Evolutionary conservation across 139 green algal species (phyloP), one percentile per base, ranked within the genome.

Genomic region (Desmodesmus armatus): DNA sequence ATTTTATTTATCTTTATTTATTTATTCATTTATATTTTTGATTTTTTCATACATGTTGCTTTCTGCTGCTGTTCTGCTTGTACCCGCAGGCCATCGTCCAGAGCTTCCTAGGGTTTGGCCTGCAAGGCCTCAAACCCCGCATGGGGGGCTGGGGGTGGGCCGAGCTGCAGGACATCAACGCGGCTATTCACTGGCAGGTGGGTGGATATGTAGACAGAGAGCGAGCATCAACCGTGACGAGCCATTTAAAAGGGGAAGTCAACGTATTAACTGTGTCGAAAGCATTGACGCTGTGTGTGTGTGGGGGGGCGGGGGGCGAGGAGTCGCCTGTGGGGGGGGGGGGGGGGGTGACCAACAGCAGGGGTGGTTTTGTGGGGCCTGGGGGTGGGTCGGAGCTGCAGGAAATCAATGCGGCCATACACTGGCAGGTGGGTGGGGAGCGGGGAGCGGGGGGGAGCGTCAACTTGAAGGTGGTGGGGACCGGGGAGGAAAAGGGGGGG

Each of bases 61-160:
- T 80, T 23, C 72, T 94, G 47, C 67, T 83, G 53, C 11, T 29
- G 40, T 93, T 86, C n/a, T 3, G 85, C 87, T 0, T 66, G 0
- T 35, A n/a, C 11, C 85, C 94, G 76, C 70, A 80, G 35, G 90
- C 90, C 5, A 51, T 93, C 5, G 91, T 96, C 43, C 35, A 85
- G 27, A 92, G 86, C 83, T 96, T 90, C 78, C 82, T 93, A 25
- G 82, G 85, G 78, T 92, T 92, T 85, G 93, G 92, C 13, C 83
- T 95, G 71, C 63, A 86, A 72, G 89, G 86, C 5, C 62, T 85
- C 13, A 62, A 67, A 37, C 87, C 92, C n/a, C 87, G 88, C 72
- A 47, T 39, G 3, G 92, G 92, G 6, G 91, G 92, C 19, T 95
- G 85, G 84, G 75, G 15, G 41, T 94, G 91, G 92, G 78, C 88